Percentiles rank a stretch among this genome's conserved stretches.
These are phyloP conservation scores for Penicillium sp. DNA, from an alignment of 2,329 filamentous ascomycete species.

Conservation along the genomic window DNA sequence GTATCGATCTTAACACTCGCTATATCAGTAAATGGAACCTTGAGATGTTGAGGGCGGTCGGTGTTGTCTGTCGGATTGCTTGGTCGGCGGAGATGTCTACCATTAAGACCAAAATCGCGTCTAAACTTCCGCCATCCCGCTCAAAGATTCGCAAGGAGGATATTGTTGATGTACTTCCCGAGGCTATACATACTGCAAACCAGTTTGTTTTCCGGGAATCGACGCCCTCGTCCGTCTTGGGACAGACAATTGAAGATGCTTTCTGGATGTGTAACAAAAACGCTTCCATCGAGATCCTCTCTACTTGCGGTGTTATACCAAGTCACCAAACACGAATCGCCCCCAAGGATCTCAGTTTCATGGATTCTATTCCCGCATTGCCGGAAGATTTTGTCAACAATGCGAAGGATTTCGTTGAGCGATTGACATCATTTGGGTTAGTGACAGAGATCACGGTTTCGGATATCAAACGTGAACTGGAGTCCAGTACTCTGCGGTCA, in stretches of 20 bases:
- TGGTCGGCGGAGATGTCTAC: conserved; percentile 86
- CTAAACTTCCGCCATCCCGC: conserved; percentile 33
- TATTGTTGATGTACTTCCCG: conserved; percentile 70
- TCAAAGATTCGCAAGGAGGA: conserved; percentile 65
- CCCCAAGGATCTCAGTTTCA: conserved; percentile 73
- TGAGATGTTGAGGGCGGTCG: conserved; percentile 87
- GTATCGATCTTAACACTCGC: conserved; percentile 92
- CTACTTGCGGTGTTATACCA: conserved; percentile 83
- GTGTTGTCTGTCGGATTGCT: conserved; percentile 85
- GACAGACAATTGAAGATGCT: conserved; percentile 86
- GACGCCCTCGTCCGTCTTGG: conserved; percentile 82
- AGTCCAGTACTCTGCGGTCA: conserved; percentile 77
- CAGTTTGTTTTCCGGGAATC: conserved; percentile 90
- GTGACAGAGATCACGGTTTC: conserved; percentile 84
- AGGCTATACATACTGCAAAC: conserved; percentile 80
- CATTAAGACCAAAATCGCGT: conserved; percentile 65
- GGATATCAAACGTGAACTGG: conserved; percentile 83
- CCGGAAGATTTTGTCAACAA: conserved; percentile 73
- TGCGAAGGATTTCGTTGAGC: conserved; percentile 73
- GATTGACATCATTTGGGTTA: conserved; percentile 80
- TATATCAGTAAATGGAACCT: conserved; percentile 96
- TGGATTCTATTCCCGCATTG: conserved; percentile 85
- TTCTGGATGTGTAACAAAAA: conserved; percentile 93
- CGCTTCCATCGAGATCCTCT: conserved; percentile 83
- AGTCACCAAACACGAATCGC: conserved; percentile 80